Conservation (phyloP, 108 stramenopile species). For the Stephanodiscus minutulus region DNA sequence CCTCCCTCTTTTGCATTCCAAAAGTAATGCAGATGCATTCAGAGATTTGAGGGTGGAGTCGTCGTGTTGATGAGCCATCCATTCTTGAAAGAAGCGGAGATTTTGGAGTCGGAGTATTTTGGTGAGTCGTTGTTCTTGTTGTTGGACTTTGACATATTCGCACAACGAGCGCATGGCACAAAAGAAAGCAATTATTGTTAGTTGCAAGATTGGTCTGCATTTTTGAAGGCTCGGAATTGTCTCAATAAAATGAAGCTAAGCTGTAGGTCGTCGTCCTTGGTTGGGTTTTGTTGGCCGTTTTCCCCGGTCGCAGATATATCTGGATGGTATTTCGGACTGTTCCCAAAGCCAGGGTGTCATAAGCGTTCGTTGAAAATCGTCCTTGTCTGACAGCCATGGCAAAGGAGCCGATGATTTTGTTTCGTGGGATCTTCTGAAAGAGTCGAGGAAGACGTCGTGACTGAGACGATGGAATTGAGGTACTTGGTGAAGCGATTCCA, state of each 20-base stretch:
- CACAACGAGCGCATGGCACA: background rate
- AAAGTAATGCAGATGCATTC: background rate
- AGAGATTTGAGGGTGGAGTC: background rate
- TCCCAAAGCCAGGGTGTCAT: background rate
- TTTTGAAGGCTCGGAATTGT: slow-evolving; percentile 7
- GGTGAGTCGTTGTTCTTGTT: background rate
- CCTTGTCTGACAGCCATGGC: background rate
- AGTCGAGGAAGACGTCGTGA: background rate
- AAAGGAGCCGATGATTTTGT: background rate
- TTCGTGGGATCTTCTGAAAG: background rate
- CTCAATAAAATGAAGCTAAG: background rate
- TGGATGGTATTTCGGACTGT: slow-evolving; percentile 5
- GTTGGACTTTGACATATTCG: background rate
- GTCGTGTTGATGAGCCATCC: background rate
- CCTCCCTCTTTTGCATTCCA: background rate
- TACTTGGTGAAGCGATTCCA: background rate
- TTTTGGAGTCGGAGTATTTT: background rate
- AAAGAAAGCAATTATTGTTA: background rate
- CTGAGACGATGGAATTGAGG: background rate
- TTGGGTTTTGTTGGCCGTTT: background rate
- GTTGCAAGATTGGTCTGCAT: background rate
- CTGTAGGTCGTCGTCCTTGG: slow-evolving; percentile 2
- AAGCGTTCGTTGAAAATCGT: background rate
- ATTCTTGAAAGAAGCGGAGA: background rate
- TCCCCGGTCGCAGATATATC: slow-evolving; percentile 1